Evolutionary conservation across 2,329 filamentous ascomycete genomes (phyloP), one percentile per base, ranked within the genome.

Genomic region (Fusarium hostae): DNA sequence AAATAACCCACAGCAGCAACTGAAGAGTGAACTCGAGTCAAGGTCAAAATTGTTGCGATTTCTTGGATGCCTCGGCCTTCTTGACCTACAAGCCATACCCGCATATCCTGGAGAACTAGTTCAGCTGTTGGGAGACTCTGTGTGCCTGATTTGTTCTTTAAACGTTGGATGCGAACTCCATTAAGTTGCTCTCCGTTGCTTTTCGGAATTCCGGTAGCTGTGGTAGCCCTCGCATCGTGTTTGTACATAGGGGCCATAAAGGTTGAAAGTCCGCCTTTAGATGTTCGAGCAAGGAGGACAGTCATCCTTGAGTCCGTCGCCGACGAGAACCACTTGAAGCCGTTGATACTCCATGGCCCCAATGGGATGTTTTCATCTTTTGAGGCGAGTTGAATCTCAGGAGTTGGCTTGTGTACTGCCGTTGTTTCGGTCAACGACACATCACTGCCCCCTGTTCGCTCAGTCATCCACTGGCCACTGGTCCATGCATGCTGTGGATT

Each of bases 381-480:
- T 6, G 69, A 76, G 9, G 75, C 72, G 3, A 70, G n/a, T 4
- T 22, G 28, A 5, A 11, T 28, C 2, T 63, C 51, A 2, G 37
- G 16, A 2, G 10, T 37, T 12, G 77, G 74, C 16, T 73, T 48
- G 1, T 76, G 74, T 30, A 63, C 79, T 6, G 90, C 90, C 8
- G 87, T 79, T 0, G 91, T 93, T 79, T 94, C 91, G 0, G 89
- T 92, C 40, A 86, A 84, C 6, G 88, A 89, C 3, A 93, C 90
- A 74, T 94, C 91, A 69, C 89, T 92, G 0, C 91, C 91, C 3
- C 91, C 91, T 0, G 86, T 84, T 5, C 91, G 84, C 73, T 93
- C 91, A 0, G 91, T 94, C 91, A 94, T 93, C 91, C 92, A 94
- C 77, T 94, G 91, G 0, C 91, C 91, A 43, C 88, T 91, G 1